Evolutionary conservation across 805 yeast genomes (phyloP), one percentile per base, ranked within the genome.

Genomic region (Maudiozyma barnettii): DNA sequence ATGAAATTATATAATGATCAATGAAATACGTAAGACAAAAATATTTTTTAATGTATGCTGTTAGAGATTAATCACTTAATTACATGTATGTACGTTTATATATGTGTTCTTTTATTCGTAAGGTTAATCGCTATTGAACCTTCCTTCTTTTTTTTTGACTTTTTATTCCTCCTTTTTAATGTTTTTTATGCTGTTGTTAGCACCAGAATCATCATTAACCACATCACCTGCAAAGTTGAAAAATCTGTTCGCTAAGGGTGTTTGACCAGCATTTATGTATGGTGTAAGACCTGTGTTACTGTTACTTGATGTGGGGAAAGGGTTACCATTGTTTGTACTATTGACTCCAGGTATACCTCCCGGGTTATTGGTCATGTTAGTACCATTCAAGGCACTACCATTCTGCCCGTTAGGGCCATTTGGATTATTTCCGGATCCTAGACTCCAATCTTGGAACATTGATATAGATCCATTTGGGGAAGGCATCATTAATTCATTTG

Each of bases 361-460:
- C 5, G 30, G 20, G 14, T 43, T 33, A 21, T 35, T 35, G 5
- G 19, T 21, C 21, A 16, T 5, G n/a, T 31, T 33, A 14, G 13
- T 42, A 3, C 36, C 36, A n/a, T 18, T 9, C 9, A 33, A 9
- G 29, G n/a, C 19, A 33, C 22, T 23, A 22, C 1, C 16, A 44
- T 33, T 41, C 19, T 33, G 36, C 13, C 18, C 18, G 22, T 18
- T 38, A 22, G 16, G 22, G n/a, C 18, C 30, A n/a, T n/a, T 18
- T 10, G 12, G 14, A 21, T 31, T 44, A 37, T 52, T 49, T 16
- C 46, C 47, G 3, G 52, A 52, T 4, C 51, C 53, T 35, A 58
- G 41, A 8, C 59, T 51, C 67, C 67, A 63, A 50, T 63, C 67
- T 33, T 59, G 66, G 44, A 63, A 63, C 65, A 63, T 58, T 4